phyloP scores from a whole-genome alignment of 805 yeast species.

The Sungouiella thailandica region DNA sequence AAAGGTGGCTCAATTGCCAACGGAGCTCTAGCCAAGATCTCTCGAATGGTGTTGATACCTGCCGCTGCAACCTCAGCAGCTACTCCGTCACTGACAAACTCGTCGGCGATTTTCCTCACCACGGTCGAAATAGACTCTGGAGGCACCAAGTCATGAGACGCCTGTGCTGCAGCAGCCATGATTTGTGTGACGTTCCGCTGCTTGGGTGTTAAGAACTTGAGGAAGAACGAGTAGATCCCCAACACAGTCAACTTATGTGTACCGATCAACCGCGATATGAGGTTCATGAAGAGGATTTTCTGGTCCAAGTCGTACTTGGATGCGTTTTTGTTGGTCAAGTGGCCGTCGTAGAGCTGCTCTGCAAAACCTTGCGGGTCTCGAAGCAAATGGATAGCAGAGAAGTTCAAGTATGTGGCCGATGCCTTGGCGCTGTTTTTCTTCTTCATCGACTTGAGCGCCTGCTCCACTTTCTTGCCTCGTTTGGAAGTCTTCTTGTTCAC shows the following conservation, averaged over 20 bases:
- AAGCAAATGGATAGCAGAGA: conserved; percentile 88
- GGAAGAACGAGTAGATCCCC: conserved; percentile 83
- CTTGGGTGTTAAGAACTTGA: conserved; percentile 90
- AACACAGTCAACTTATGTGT: conserved; percentile 88
- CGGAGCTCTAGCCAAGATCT: conserved; percentile 89
- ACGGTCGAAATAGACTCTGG: conserved; percentile 83
- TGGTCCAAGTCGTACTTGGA: conserved; percentile 81
- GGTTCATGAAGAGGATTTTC: conserved; percentile 80
- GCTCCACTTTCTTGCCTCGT: conserved; percentile 74
- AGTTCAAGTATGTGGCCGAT: conserved; percentile 71
- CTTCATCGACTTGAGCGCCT: conserved; percentile 64
- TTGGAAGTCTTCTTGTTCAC: conserved; percentile 79
- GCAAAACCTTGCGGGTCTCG: conserved; percentile 99
- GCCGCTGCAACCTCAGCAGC: conserved; percentile 98
- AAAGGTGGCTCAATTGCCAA: conserved; percentile 85
- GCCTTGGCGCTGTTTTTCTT: conserved; percentile 49
- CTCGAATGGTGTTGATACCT: conserved; percentile 92
- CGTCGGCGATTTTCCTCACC: conserved; percentile 91
- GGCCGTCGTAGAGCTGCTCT: conserved; percentile 69
- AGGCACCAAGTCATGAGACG: conserved; percentile 94
- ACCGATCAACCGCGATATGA: conserved; percentile 86
- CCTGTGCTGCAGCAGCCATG: conserved; percentile 96
- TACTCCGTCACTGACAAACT: conserved; percentile 97
- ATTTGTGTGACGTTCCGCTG: conserved; percentile 92
- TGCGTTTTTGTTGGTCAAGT: conserved; percentile 63